Evolutionary conservation across 305 asterid genomes (phyloP).

Genomic region (Fraxinus xanthoxyloides): DNA sequence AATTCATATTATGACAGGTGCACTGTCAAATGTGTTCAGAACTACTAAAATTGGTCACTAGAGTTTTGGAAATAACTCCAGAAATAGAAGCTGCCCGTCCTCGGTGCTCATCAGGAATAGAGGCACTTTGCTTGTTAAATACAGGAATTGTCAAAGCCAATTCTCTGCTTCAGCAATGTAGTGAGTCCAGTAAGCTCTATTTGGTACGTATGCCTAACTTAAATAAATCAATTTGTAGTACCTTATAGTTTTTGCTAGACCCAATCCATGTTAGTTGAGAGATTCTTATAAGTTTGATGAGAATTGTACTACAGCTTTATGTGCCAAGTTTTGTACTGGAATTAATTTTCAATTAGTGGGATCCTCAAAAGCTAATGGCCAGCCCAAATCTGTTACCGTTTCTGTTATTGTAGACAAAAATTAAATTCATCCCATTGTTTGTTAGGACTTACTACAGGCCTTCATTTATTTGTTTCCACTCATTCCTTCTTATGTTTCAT

Average conservation of each 20-base stretch:
- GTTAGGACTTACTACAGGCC: not conserved
- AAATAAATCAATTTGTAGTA: not conserved
- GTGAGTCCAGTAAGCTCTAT: constrained; percentile 85
- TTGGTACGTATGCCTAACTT: constrained; percentile 47
- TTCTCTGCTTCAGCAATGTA: constrained; percentile 56
- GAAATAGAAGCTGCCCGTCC: constrained; percentile 87
- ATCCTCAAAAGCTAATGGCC: not conserved
- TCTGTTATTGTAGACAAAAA: not conserved
- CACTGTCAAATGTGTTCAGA: constrained; percentile 71
- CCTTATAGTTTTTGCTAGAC: not conserved
- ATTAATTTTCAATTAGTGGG: not conserved
- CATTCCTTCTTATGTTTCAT: not conserved
- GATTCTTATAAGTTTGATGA: not conserved
- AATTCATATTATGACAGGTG: constrained; percentile 48
- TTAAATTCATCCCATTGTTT: not conserved
- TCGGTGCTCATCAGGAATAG: constrained; percentile 75
- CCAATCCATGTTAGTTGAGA: not conserved
- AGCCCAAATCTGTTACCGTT: not conserved
- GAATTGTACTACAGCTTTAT: not conserved
- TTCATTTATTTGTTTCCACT: not conserved
- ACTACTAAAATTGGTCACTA: constrained; percentile 39
- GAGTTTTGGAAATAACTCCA: constrained; percentile 46
- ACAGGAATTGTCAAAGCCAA: constrained; percentile 60
- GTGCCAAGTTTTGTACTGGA: not conserved
- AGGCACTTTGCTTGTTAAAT: constrained; percentile 65